Conservation (phyloP, 108 stramenopile genomes). For the Pseudonitzschia multiseries region DNA sequence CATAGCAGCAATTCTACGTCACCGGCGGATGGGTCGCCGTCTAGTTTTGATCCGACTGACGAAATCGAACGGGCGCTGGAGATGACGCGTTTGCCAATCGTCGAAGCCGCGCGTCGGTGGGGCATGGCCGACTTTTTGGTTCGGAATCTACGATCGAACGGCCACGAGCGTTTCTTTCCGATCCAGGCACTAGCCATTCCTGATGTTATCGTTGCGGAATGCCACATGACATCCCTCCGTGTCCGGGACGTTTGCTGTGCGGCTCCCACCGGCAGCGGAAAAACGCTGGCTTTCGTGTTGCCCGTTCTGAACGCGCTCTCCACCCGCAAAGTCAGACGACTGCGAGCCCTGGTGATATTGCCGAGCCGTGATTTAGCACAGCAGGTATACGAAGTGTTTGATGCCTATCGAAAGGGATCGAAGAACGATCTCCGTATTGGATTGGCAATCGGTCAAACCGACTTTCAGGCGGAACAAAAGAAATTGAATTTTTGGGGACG, state of each 20-base stretch:
- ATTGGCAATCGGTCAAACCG: slow-evolving; percentile 85
- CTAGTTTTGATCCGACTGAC: slow-evolving; percentile 21
- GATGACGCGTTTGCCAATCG: slow-evolving; percentile 61
- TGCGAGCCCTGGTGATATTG: slow-evolving; percentile 90
- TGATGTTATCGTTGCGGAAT: slow-evolving; percentile 73
- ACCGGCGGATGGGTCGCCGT: slow-evolving; percentile 1
- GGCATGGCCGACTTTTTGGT: slow-evolving; percentile 73
- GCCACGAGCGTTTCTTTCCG: slow-evolving; percentile 84
- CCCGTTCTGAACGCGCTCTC: slow-evolving; percentile 80
- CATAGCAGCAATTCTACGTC: neutral
- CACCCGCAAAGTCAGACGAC: slow-evolving; percentile 55
- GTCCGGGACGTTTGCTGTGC: slow-evolving; percentile 83
- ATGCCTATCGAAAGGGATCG: slow-evolving; percentile 71
- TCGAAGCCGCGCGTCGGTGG: slow-evolving; percentile 65
- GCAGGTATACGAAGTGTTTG: slow-evolving; percentile 89
- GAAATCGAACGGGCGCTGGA: slow-evolving; percentile 54
- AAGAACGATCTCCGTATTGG: slow-evolving; percentile 67
- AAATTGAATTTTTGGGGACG: slow-evolving; percentile 40
- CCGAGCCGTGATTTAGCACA: slow-evolving; percentile 91
- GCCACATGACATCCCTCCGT: slow-evolving; percentile 40
- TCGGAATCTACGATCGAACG: slow-evolving; percentile 59
- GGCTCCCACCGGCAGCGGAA: slow-evolving; percentile 89
- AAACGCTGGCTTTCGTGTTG: slow-evolving; percentile 86
- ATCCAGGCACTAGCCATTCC: slow-evolving; percentile 88
- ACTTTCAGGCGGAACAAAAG: slow-evolving; percentile 70